Evolutionary conservation across 305 asterid genomes (phyloP).

Genomic region (Fraxinus sp.): DNA sequence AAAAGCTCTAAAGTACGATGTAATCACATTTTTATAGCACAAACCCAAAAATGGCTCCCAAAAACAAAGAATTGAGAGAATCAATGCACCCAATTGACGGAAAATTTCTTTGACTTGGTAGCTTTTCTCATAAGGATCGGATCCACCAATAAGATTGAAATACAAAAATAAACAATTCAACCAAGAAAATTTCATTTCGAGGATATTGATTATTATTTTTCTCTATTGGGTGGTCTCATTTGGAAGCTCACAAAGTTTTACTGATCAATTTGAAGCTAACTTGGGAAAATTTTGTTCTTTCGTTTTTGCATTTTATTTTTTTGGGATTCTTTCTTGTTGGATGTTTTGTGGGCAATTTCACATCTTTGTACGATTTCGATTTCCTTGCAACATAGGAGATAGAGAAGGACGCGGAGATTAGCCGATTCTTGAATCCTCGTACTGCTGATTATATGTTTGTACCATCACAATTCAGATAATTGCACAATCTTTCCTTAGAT

Average conservation of each 20-base stretch:
- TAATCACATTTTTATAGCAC: neutral
- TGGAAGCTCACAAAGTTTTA: neutral
- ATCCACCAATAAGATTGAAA: conserved; percentile 27
- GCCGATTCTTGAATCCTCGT: neutral
- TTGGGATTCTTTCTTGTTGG: neutral
- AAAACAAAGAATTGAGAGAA: conserved; percentile 26
- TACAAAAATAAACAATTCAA: conserved; percentile 23
- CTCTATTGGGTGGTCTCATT: neutral
- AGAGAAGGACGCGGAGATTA: neutral
- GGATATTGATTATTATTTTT: conserved; percentile 20
- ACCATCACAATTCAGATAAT: neutral
- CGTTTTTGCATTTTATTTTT: neutral
- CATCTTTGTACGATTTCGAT: neutral
- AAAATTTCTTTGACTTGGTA: neutral
- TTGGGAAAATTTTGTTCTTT: neutral
- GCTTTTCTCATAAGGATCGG: conserved; percentile 23
- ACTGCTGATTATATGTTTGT: neutral
- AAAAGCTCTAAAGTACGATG: neutral
- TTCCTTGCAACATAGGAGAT: neutral
- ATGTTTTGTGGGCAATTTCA: conserved; percentile 4
- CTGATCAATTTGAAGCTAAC: neutral
- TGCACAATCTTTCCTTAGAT: neutral
- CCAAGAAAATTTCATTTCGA: conserved; percentile 22
- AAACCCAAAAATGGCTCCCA: conserved; percentile 15
- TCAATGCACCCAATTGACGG: conserved; percentile 16